Evolutionary conservation across 1,284 basidiomycete species (phyloP).

Genomic region (Ceratobasidium sp.): DNA sequence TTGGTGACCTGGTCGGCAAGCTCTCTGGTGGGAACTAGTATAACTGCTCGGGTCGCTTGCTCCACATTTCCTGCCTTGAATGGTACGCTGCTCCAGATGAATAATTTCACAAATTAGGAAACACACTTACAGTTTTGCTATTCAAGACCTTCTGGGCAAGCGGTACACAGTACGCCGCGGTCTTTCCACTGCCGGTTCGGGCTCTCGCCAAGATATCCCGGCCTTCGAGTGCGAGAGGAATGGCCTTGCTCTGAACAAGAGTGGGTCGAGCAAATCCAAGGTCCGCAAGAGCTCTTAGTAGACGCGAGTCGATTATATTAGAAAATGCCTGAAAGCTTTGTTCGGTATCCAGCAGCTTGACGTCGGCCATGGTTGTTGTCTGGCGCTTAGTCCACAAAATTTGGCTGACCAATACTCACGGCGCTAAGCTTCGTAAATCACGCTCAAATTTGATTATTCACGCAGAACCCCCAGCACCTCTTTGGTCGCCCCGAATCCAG

Average conservation of each 20-base stretch:
- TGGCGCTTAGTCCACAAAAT: conserved; percentile 30
- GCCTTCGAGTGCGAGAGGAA: conserved; percentile 88
- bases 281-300: conserved; percentile 83
- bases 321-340: conserved; percentile 69
- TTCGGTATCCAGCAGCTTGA: conserved; percentile 21
- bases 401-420: conserved; percentile 16
- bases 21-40: conserved; percentile 95
- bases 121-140: conserved; percentile 64
- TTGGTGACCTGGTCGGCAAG: conserved; percentile 88
- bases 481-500: not conserved
- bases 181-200: conserved; percentile 96
- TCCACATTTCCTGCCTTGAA: conserved; percentile 48
- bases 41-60: conserved; percentile 78
- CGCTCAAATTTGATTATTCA: too few species aligned
- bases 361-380: conserved; percentile 36
- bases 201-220: conserved; percentile 94
- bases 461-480: not conserved
- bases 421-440: too few species aligned
- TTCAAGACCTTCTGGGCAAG: conserved; percentile 89
- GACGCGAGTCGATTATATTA: conserved; percentile 76
- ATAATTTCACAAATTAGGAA: not conserved
- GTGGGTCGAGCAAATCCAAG: conserved; percentile 85
- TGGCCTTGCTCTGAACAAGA: conserved; percentile 80
- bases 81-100: conserved; percentile 11
- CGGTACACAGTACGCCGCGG: conserved; percentile 94